These are phyloP conservation scores for Silene conica DNA, from an alignment of 148 eudicot species.

Conservation along the genomic window DNA sequence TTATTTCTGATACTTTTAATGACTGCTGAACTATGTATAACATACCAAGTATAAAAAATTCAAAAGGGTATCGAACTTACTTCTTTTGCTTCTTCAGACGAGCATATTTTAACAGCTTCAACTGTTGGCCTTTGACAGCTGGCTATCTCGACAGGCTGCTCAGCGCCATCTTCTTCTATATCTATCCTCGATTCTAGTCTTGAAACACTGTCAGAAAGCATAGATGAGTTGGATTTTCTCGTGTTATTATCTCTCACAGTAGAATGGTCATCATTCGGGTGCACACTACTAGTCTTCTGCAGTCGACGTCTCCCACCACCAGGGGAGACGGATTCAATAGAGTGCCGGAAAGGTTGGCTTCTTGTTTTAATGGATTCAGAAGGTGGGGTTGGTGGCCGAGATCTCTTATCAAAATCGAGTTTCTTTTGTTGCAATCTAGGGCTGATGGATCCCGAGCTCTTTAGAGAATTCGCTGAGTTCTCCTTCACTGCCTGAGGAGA, in stretches of 20 bases:
- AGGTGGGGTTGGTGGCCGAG: conserved; percentile 78
- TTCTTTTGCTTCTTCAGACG: conserved; percentile 29
- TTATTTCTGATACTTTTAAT: background rate
- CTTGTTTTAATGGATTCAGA: conserved; percentile 55
- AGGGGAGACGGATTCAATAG: conserved; percentile 50
- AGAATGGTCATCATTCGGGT: conserved; percentile 40
- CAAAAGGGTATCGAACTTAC: conserved; percentile 29
- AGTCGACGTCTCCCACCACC: conserved; percentile 61
- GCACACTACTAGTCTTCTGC: conserved; percentile 31
- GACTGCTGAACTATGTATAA: background rate
- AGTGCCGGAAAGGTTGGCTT: conserved; percentile 46
- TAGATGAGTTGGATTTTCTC: conserved; percentile 29
- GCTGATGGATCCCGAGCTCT: conserved; percentile 57
- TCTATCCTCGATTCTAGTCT: conserved; percentile 30
- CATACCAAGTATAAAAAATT: background rate
- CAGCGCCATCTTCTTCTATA: conserved; percentile 31
- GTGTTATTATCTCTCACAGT: conserved; percentile 39
- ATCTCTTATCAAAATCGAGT: conserved; percentile 56
- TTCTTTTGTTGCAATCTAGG: conserved; percentile 78
- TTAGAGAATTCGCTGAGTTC: conserved; percentile 30
- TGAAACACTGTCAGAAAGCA: conserved; percentile 26
- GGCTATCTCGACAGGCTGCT: conserved; percentile 26
- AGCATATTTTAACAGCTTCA: conserved; percentile 27
- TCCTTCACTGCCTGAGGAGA: conserved; percentile 41
- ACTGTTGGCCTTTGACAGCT: conserved; percentile 32